These are phyloP conservation scores for Solanum hybrid DNA, from an alignment of 305 asterid genomes.

Conservation along the genomic window DNA sequence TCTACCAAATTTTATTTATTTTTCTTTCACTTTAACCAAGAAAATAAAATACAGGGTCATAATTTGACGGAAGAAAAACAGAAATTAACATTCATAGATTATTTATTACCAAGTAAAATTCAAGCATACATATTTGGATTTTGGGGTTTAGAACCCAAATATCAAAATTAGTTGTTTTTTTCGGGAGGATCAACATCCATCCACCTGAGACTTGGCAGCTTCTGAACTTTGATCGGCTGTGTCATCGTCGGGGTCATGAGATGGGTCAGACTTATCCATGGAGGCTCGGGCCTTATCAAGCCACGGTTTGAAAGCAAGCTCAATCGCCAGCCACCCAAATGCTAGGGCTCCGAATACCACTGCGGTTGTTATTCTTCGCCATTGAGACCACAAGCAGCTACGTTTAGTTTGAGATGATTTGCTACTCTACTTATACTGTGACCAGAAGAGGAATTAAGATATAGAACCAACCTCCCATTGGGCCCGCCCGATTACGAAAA, in stretches of 20 bases:
- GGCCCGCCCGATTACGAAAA: neutral
- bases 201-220: slow-evolving; percentile 7
- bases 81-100: neutral
- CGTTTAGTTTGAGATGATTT: neutral
- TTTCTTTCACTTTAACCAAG: neutral
- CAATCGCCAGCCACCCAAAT: slow-evolving; percentile 67
- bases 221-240: neutral
- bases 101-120: neutral
- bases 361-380: slow-evolving; percentile 37
- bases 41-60: neutral
- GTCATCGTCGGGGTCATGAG: slow-evolving; percentile 55
- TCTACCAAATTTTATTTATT: neutral
- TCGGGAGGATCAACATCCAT: slow-evolving; percentile 14
- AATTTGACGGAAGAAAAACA: neutral
- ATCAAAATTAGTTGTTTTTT: neutral
- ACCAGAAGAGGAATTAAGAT: neutral
- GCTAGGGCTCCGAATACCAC: slow-evolving; percentile 70
- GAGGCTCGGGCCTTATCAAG: slow-evolving; percentile 54
- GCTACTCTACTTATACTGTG: neutral
- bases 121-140: neutral
- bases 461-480: neutral
- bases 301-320: slow-evolving; percentile 87
- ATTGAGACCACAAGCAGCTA: neutral
- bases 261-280: slow-evolving; percentile 62
- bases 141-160: neutral